Conservation (phyloP, 176 grass and related monocot species). For the Avena atlantica region DNA sequence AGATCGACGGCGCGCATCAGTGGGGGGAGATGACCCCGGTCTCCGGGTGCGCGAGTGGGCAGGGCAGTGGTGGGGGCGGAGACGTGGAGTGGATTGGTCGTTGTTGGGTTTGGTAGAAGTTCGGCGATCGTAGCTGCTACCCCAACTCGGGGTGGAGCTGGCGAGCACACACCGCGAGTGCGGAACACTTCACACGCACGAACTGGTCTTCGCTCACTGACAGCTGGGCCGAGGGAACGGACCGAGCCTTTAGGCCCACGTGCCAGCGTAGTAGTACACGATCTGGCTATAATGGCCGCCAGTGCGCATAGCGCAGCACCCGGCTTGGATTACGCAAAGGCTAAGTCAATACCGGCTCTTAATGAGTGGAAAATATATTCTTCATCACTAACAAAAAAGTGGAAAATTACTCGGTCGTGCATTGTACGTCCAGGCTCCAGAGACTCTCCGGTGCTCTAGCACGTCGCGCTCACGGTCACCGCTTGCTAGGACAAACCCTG, state of each 20-base stretch:
- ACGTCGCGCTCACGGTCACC: background rate
- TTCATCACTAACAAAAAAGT: background rate
- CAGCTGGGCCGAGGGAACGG: background rate
- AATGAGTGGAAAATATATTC: background rate
- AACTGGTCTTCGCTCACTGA: background rate
- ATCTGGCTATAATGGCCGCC: background rate
- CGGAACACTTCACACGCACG: background rate
- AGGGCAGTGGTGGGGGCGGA: background rate
- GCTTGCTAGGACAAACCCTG: background rate
- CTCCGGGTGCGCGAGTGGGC: background rate
- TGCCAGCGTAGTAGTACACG: rapidly evolving
- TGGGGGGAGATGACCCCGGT: background rate
- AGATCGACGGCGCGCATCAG: slow-evolving; percentile 41
- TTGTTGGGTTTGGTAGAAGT: slow-evolving; percentile 56
- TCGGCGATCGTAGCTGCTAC: slow-evolving; percentile 26
- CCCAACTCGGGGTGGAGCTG: slow-evolving; percentile 29
- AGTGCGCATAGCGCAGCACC: background rate
- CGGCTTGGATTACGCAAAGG: background rate
- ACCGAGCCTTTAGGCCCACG: background rate
- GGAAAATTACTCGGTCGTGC: background rate
- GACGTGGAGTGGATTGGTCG: slow-evolving; percentile 44
- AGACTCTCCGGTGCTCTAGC: background rate
- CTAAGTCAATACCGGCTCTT: slow-evolving; percentile 28
- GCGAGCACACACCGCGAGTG: slow-evolving; percentile 7
- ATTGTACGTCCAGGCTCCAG: background rate